Evolutionary conservation across 2,329 filamentous ascomycete species (phyloP).

Genomic region (Colletotrichum tropicicola): DNA sequence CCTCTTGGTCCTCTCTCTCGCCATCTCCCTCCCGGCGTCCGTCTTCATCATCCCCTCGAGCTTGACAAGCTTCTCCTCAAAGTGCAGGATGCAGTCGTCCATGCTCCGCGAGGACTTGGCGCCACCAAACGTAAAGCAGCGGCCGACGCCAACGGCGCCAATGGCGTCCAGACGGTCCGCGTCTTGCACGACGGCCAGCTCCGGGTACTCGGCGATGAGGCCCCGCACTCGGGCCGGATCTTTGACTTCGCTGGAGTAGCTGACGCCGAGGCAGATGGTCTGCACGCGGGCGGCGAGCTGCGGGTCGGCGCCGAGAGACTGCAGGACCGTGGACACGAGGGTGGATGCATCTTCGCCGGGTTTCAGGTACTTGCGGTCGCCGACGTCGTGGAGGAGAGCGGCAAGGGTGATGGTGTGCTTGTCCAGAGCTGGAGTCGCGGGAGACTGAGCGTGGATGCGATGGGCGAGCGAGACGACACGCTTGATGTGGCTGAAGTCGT

Average conservation of each 20-base stretch:
- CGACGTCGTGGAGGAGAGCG: slow-evolving; percentile 87
- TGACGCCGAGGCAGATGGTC: slow-evolving; percentile 78
- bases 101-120: slow-evolving; percentile 64
- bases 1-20: slow-evolving; percentile 61
- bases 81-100: slow-evolving; percentile 75
- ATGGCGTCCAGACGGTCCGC: slow-evolving; percentile 93
- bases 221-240: slow-evolving; percentile 67
- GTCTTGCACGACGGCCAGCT: slow-evolving; percentile 88
- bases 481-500: slow-evolving; percentile 86
- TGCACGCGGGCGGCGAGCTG: slow-evolving; percentile 74
- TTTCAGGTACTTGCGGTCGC: slow-evolving; percentile 82
- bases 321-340: slow-evolving; percentile 63
- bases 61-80: slow-evolving; percentile 77
- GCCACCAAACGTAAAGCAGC: slow-evolving; percentile 81
- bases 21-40: slow-evolving; percentile 60
- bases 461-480: slow-evolving; percentile 81
- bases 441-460: slow-evolving; percentile 55
- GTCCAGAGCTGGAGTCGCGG: slow-evolving; percentile 48
- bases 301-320: slow-evolving; percentile 62
- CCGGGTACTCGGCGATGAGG: slow-evolving; percentile 73
- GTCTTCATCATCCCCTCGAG: slow-evolving; percentile 75
- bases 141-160: slow-evolving; percentile 83
- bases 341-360: slow-evolving; percentile 65
- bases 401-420: slow-evolving; percentile 70
- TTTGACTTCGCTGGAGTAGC: slow-evolving; percentile 77